These are phyloP conservation scores for Blepharisma japonicum DNA, from an alignment of 73 alveolate species.

Conservation along the genomic window DNA sequence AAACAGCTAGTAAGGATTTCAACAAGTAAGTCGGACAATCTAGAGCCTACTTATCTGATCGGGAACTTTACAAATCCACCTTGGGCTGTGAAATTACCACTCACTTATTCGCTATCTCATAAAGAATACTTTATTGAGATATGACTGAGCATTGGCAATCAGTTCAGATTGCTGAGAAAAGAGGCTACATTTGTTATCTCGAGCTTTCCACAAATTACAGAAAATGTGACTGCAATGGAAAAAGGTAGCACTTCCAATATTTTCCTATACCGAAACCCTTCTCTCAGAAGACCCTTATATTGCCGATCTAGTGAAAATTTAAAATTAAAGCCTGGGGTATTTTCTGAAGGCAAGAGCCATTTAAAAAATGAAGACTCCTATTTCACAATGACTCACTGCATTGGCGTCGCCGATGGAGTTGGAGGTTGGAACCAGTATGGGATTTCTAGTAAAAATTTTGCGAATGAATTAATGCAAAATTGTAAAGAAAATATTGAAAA, in stretches of 20 bases:
- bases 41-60: background rate
- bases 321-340: background rate
- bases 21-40: background rate
- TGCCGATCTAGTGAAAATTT: background rate
- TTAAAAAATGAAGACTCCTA: background rate
- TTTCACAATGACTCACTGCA: background rate
- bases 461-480: background rate
- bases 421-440: background rate
- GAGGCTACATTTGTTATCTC: background rate
- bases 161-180: background rate
- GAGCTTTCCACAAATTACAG: background rate
- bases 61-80: background rate
- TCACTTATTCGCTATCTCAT: background rate
- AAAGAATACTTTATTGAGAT: background rate
- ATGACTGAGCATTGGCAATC: background rate
- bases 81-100: background rate
- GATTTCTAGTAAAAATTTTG: background rate
- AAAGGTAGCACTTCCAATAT: background rate
- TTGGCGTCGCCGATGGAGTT: conserved; percentile 10
- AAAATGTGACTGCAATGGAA: background rate
- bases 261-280: background rate
- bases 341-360: background rate
- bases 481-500: background rate
- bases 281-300: background rate
- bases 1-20: background rate